phyloP scores from a whole-genome alignment of 1,284 basidiomycete species.

The Schizophyllum commune region DNA sequence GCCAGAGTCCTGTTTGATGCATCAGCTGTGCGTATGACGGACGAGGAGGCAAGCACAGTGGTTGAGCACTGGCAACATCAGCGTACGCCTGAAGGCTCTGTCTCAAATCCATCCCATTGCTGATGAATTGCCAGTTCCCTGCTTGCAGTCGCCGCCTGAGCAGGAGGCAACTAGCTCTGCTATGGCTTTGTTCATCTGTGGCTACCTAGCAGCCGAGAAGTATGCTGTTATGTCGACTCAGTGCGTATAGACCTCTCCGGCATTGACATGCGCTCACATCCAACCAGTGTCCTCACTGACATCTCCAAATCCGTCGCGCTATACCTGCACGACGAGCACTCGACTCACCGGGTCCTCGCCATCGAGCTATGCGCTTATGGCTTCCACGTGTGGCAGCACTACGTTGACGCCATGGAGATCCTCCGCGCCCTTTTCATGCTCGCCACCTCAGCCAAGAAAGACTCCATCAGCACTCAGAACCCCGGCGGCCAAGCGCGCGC shows the following conservation, averaged over 20 bases:
- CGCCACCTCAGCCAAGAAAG: constrained; percentile 67
- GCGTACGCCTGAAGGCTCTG: constrained; percentile 33
- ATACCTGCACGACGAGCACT: constrained; percentile 69
- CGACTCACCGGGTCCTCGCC: constrained; percentile 63
- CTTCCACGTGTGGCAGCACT: constrained; percentile 92
- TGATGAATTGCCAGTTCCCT: constrained; percentile 53
- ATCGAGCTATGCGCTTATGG: constrained; percentile 88
- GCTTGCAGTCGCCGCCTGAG: constrained; percentile 46
- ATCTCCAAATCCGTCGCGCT: constrained; percentile 76
- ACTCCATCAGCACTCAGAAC: constrained; percentile 55
- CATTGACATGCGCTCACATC: not conserved
- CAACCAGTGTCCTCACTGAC: constrained; percentile 66
- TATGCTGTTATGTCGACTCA: constrained; percentile 69
- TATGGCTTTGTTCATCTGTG: constrained; percentile 72
- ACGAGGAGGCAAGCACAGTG: constrained; percentile 53
- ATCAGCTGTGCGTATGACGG: constrained; percentile 55
- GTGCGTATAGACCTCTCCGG: constrained; percentile 32
- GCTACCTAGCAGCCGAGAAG: constrained; percentile 77
- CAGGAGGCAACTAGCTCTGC: constrained; percentile 50
- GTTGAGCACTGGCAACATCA: constrained; percentile 65
- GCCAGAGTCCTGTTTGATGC: constrained; percentile 73
- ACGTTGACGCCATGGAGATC: constrained; percentile 86
- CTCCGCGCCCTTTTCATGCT: constrained; percentile 81
- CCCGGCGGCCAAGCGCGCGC: constrained; percentile 63
- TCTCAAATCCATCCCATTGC: constrained; percentile 5